phyloP scores from a whole-genome alignment of 1,284 basidiomycete genomes.

The Polyporus tsugae region DNA sequence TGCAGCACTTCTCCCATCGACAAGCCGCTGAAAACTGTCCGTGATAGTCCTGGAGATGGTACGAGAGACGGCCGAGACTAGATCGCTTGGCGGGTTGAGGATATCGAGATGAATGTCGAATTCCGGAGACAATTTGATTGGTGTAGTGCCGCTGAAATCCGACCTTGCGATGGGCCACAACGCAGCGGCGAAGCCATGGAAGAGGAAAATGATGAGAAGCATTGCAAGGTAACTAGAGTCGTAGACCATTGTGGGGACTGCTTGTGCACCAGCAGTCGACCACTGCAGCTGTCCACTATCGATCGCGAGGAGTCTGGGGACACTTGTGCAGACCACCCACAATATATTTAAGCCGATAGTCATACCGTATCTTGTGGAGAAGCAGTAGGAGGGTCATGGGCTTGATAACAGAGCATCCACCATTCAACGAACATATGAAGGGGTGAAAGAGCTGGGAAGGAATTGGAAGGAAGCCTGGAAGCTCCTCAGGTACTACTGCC shows the following conservation, averaged over 20 bases:
- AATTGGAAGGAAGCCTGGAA: neutral
- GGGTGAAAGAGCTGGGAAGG: neutral
- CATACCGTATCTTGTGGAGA: neutral
- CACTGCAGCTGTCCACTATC: neutral
- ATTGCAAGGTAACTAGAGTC: neutral
- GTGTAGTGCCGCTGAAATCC: constrained; percentile 54
- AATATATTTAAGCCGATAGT: neutral
- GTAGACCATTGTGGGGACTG: neutral
- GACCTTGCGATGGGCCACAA: constrained; percentile 71
- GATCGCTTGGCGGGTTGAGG: constrained; percentile 48
- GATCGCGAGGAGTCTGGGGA: neutral
- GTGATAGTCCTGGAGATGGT: constrained; percentile 46
- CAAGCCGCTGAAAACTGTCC: constrained; percentile 54
- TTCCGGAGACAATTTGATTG: constrained; percentile 55
- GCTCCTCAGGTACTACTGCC: too few species aligned
- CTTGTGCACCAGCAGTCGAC: neutral
- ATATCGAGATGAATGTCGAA: constrained; percentile 51
- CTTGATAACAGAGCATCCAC: neutral
- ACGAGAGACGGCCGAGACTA: constrained; percentile 52
- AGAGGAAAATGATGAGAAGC: neutral
- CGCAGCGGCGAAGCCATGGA: constrained; percentile 26
- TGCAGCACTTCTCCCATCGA: constrained; percentile 54
- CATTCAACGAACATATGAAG: neutral
- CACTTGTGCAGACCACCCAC: neutral
- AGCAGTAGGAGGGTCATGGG: neutral